Percentiles rank a stretch among this genome's conserved stretches.
phyloP scores from a whole-genome alignment of 73 alveolate species.

The Blepharisma stoltei region DNA sequence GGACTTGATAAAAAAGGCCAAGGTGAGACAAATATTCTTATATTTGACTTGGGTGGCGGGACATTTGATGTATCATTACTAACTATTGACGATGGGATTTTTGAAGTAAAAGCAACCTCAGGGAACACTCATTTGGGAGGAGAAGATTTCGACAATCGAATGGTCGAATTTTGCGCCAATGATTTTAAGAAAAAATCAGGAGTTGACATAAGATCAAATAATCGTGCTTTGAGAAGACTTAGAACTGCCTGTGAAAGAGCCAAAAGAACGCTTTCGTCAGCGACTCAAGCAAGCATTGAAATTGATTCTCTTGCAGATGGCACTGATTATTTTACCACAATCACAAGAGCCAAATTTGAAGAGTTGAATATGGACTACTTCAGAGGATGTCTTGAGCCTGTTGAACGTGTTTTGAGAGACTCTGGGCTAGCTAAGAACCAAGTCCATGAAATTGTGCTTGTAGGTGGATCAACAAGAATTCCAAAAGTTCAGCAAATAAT shows the following conservation, averaged over 20 bases:
- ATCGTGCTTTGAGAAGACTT: slow-evolving; percentile 87
- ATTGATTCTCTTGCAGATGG: slow-evolving; percentile 79
- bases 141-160: slow-evolving; percentile 89
- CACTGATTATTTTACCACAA: slow-evolving; percentile 59
- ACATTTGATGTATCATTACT: slow-evolving; percentile 81
- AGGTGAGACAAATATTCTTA: slow-evolving; percentile 78
- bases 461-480: slow-evolving; percentile 85
- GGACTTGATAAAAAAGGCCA: slow-evolving; percentile 85
- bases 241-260: slow-evolving; percentile 96
- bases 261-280: slow-evolving; percentile 77
- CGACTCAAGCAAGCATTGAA: slow-evolving; percentile 84
- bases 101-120: slow-evolving; percentile 85
- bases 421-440: slow-evolving; percentile 57
- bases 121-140: slow-evolving; percentile 97
- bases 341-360: slow-evolving; percentile 57
- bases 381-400: slow-evolving; percentile 69
- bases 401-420: slow-evolving; percentile 61
- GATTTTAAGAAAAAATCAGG: slow-evolving; percentile 76
- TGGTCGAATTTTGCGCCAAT: slow-evolving; percentile 66
- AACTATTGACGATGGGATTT: slow-evolving; percentile 83
- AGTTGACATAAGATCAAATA: slow-evolving; percentile 67
- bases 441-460: slow-evolving; percentile 72
- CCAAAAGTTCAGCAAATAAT: slow-evolving; percentile 64
- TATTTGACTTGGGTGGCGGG: slow-evolving; percentile 85
- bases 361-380: slow-evolving; percentile 66